Evolutionary conservation across 768 basidiomycete species (phyloP).

Genomic region (Termitomyces bulborhizus): DNA sequence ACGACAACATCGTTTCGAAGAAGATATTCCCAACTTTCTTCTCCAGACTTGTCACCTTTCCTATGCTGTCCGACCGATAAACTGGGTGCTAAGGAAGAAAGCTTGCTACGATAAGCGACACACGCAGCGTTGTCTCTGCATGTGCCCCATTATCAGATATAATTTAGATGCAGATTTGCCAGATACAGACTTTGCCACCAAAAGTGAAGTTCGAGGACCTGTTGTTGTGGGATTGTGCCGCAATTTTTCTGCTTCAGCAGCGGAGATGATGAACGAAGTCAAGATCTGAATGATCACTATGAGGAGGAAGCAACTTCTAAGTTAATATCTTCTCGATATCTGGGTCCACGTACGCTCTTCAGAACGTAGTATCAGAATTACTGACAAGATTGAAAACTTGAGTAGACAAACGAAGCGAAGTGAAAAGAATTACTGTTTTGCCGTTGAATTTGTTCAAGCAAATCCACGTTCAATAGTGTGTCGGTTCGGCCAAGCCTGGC

Average conservation of each 20-base stretch:
- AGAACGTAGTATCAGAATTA: constrained; percentile 5
- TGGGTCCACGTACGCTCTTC: not conserved
- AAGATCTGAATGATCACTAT: not conserved
- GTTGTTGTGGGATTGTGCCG: too few relatives aligned
- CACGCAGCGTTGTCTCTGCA: not conserved
- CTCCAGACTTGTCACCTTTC: not conserved
- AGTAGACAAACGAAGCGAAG: not conserved
- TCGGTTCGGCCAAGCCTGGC: constrained; percentile 20
- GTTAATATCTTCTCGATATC: not conserved
- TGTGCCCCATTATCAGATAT: not conserved
- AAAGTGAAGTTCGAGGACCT: not conserved
- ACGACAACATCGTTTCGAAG: not conserved
- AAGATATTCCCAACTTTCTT: not conserved
- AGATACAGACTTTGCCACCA: not conserved
- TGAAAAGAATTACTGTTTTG: constrained; percentile 28
- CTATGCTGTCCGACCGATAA: not conserved
- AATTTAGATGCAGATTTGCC: not conserved
- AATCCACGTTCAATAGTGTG: constrained; percentile 15
- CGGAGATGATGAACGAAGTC: not conserved
- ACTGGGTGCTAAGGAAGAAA: not conserved
- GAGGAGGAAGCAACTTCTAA: not conserved
- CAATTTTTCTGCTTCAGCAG: not conserved
- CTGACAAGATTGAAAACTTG: not conserved
- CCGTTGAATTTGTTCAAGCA: constrained; percentile 23
- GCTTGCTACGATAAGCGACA: not conserved